phyloP scores from a whole-genome alignment of 495 filamentous ascomycete species.

The Xylaria intraflava region DNA sequence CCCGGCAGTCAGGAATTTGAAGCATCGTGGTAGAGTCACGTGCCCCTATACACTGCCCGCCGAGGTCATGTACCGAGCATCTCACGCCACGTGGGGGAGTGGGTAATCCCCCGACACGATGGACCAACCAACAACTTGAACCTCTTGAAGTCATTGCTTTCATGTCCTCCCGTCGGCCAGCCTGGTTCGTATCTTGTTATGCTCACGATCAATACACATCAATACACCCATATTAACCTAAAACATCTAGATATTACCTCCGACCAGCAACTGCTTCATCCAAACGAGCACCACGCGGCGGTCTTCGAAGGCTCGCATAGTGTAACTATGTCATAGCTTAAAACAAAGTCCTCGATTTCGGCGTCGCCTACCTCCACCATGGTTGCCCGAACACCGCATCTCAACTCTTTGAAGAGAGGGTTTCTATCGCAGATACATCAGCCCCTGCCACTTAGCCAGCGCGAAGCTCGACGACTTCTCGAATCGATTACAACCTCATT shows the following conservation, averaged over 20 bases:
- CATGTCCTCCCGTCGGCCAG: no score
- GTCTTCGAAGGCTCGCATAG: conserved; percentile 3
- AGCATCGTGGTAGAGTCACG: neutral
- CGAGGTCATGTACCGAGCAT: no score
- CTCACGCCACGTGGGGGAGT: no score
- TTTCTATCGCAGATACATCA: conserved; percentile 57
- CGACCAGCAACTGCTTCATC: neutral
- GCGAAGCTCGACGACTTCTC: conserved; percentile 62
- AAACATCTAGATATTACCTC: no score
- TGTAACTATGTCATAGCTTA: no score
- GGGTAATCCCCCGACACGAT: no score
- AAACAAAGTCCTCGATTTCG: neutral
- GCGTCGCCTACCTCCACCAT: conserved; percentile 13
- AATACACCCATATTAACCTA: no score
- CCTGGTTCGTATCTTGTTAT: no score
- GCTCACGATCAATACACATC: no score
- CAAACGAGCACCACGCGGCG: neutral
- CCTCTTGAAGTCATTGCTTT: no score
- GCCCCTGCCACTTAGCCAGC: conserved; percentile 57
- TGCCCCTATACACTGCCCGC: no score
- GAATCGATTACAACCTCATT: conserved; percentile 69
- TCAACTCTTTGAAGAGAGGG: conserved; percentile 41
- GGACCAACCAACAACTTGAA: no score
- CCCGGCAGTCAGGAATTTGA: neutral
- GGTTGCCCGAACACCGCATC: conserved; percentile 23